phyloP scores from a whole-genome alignment of 805 yeast genomes.

The Yamadazyma olivae region DNA sequence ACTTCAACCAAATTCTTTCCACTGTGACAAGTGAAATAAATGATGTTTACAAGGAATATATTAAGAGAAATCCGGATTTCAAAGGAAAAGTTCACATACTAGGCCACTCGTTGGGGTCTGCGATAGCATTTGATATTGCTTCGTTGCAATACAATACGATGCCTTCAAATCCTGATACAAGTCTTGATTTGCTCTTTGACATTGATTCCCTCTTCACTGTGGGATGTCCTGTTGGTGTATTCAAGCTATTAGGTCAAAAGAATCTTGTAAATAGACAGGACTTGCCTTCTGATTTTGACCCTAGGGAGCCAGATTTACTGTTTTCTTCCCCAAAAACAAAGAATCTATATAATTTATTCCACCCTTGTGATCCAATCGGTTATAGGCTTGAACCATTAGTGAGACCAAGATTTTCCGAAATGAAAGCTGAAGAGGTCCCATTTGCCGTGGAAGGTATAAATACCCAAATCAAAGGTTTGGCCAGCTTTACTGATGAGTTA shows the following conservation, averaged over 20 bases:
- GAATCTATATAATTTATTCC: constrained; percentile 78
- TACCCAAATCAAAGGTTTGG: constrained; percentile 43
- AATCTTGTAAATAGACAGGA: constrained; percentile 47
- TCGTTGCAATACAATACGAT: constrained; percentile 41
- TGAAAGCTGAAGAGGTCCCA: constrained; percentile 57
- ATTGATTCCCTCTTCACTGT: constrained; percentile 75
- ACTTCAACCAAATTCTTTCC: constrained; percentile 57
- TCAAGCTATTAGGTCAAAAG: constrained; percentile 67
- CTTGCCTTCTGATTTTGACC: constrained; percentile 19
- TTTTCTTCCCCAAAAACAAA: constrained; percentile 52
- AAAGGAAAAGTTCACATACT: constrained; percentile 78
- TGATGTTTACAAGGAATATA: constrained; percentile 53
- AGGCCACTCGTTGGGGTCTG: constrained; percentile 92
- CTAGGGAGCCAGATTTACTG: constrained; percentile 15
- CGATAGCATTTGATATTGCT: constrained; percentile 75
- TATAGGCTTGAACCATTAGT: constrained; percentile 87
- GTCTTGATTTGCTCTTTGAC: constrained; percentile 55
- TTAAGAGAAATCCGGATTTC: constrained; percentile 64
- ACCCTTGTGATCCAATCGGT: constrained; percentile 89
- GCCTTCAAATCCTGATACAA: constrained; percentile 24
- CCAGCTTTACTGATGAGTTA: constrained; percentile 36
- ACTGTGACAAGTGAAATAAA: constrained; percentile 67
- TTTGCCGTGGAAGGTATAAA: constrained; percentile 53
- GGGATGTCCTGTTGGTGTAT: constrained; percentile 90
- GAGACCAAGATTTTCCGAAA: constrained; percentile 42